Evolutionary conservation across 306 rosid genomes (phyloP).

Genomic region (Cotoneaster glaucophyllus): DNA sequence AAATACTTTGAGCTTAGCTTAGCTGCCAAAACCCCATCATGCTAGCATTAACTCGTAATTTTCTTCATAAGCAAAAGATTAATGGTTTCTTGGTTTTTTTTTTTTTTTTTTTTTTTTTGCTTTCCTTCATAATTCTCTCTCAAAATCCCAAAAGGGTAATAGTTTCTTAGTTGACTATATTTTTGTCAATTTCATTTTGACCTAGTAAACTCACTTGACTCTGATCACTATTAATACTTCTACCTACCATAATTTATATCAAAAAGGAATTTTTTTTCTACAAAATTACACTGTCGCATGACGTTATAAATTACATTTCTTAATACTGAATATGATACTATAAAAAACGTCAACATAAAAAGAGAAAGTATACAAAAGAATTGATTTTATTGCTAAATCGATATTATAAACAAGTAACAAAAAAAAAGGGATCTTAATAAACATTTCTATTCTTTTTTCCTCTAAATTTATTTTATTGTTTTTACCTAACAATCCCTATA

Average conservation of each 20-base stretch:
- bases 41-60: neutral
- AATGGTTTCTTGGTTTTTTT: too few species aligned
- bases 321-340: neutral
- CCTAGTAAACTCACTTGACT: neutral
- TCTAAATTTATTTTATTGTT: neutral
- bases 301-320: too few species aligned
- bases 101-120: neutral
- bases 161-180: neutral
- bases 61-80: neutral
- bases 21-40: neutral
- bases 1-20: neutral
- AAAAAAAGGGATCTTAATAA: neutral
- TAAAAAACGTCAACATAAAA: neutral
- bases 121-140: neutral
- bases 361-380: neutral
- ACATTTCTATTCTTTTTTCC: slow-evolving; percentile 1
- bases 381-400: slow-evolving; percentile 18
- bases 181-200: neutral
- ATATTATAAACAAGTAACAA: slow-evolving; percentile 36
- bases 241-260: neutral
- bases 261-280: neutral
- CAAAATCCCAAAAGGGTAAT: too few species aligned
- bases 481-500: slow-evolving; percentile 63
- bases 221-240: neutral
- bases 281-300: accelerated